Conservation (phyloP, 768 basidiomycete genomes). For the Lactarius tabidus region DNA sequence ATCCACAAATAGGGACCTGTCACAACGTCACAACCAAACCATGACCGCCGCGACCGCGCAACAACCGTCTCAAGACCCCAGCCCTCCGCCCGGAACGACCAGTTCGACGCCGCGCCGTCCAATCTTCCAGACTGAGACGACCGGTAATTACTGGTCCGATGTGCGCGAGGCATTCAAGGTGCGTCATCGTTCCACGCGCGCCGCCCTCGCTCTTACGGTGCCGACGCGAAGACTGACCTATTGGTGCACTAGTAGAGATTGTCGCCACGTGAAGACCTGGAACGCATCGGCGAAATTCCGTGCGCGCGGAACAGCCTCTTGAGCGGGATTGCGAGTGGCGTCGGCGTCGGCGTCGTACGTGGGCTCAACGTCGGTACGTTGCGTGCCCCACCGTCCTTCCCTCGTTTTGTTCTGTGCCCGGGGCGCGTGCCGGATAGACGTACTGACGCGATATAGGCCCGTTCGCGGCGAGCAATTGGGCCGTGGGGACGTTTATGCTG, state of each 20-base stretch:
- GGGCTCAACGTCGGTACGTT: conserved; percentile 59
- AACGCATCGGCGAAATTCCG: conserved; percentile 63
- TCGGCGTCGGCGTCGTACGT: conserved; percentile 71
- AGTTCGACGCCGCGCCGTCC: conserved; percentile 9
- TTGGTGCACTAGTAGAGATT: conserved; percentile 41
- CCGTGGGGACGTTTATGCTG: conserved; percentile 64
- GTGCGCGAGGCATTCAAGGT: conserved; percentile 37
- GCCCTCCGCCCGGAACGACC: conserved; percentile 6
- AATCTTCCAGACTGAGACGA: conserved; percentile 33
- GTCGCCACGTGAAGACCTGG: conserved; percentile 48
- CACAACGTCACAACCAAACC: not conserved
- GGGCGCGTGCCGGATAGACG: not conserved
- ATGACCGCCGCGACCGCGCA: conserved; percentile 20
- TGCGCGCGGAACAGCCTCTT: conserved; percentile 74
- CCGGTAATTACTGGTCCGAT: conserved; percentile 35
- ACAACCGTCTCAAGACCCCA: conserved; percentile 20
- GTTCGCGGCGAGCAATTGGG: conserved; percentile 74
- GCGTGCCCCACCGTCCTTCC: not conserved
- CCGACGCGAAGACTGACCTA: not conserved
- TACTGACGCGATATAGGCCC: conserved; percentile 40
- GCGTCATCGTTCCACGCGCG: not conserved
- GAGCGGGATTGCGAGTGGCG: conserved; percentile 75
- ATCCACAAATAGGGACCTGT: too few species aligned
- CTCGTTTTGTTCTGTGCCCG: not conserved
- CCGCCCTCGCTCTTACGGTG: not conserved